Base-by-base conservation (phyloP, 108 stramenopile species). In the Pseudonitzschia multistriata region DNA sequence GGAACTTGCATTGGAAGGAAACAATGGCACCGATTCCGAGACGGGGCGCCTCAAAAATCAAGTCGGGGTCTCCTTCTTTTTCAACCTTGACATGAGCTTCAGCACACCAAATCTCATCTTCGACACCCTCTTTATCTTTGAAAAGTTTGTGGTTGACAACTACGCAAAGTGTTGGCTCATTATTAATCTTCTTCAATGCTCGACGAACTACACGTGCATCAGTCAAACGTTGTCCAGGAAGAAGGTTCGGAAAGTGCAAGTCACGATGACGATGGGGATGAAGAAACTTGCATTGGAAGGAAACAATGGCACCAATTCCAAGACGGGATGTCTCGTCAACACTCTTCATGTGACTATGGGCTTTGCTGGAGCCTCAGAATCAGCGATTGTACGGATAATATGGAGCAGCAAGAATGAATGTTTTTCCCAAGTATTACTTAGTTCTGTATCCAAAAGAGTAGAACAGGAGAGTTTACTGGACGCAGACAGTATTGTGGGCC, bases 251-350 rank as follows among this genome's bases (percentile, higher is more conserved):
- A 62, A 37, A 40, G 4, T 62, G 34, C 21, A 4, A 31, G 33
- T 62, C 61, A 0, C 61, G 30, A n/a, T 33, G 10, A 7, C 33
- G 30, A 36, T 62, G 61, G 7, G 61, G 61, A 62, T 62, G 61
- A 35, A 62, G 5, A 36, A 62, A 62, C 61, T 62, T 62, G 35
- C 8, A 5, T 62, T 35, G 61, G 21, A 62, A 62, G 34, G 61
- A 62, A 39, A 62, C 61, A 8, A n/a, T 37, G 10, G 61, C 61
- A 62, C 34, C 61, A 33, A 62, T 39, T 62, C 61, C 61, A 13
- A 62, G 34, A 62, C 22, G 61, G 25, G n/a, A n/a, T n/a, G n/a
- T n/a, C n/a, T n/a, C n/a, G n/a, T n/a, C n/a, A n/a, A n/a, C n/a
- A n/a, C n/a, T n/a, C n/a, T n/a, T n/a, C n/a, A n/a, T n/a, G n/a